Conservation (phyloP, 2,329 filamentous ascomycete species). For the Madurella mycetomatis region DNA sequence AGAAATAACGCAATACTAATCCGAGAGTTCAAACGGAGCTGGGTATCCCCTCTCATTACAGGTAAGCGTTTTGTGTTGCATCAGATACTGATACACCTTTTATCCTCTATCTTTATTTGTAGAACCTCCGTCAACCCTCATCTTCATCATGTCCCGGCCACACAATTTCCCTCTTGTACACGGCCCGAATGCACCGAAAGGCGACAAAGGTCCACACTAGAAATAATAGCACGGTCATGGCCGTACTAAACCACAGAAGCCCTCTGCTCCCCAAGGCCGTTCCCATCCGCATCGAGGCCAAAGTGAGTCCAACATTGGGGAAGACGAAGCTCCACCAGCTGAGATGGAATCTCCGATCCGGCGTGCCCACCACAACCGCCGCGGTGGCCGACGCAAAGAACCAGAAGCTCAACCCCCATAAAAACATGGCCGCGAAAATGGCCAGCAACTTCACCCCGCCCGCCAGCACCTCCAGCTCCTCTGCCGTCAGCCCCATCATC, state of each 20-base stretch:
- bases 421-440: conserved; percentile 47
- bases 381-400: conserved; percentile 49
- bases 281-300: conserved; percentile 55
- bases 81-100: too few relatives aligned
- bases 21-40: too few relatives aligned
- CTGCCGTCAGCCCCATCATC: conserved; percentile 15
- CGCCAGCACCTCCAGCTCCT: conserved; percentile 15
- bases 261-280: conserved; percentile 47
- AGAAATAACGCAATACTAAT: too few relatives aligned
- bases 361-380: conserved; percentile 38
- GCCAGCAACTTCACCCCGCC: conserved; percentile 25
- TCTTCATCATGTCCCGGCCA: conserved; percentile 60
- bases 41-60: too few relatives aligned
- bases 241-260: conserved; percentile 50
- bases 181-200: conserved; percentile 44
- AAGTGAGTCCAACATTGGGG: conserved; percentile 59
- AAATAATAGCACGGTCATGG: conserved; percentile 52
- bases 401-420: conserved; percentile 62
- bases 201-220: conserved; percentile 52
- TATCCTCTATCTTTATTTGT: too few relatives aligned
- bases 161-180: conserved; percentile 49
- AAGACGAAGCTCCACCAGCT: conserved; percentile 64
- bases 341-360: conserved; percentile 35
- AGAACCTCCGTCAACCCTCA: conserved; percentile 2
- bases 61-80: too few relatives aligned